phyloP scores from a whole-genome alignment of 495 filamentous ascomycete species.

The Talaromyces ruber region DNA sequence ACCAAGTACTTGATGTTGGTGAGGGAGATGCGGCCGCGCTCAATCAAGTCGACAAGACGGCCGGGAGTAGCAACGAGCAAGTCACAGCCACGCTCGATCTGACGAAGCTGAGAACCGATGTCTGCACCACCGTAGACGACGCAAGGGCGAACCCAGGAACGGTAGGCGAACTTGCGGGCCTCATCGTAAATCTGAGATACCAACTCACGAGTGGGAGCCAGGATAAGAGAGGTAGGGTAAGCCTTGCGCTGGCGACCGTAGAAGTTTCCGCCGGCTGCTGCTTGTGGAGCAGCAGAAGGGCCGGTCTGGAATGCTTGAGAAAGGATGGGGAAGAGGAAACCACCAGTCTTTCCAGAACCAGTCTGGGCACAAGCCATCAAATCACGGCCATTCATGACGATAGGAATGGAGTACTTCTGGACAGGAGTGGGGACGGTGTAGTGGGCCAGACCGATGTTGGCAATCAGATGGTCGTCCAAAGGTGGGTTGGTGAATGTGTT shows the following conservation, averaged over 20 bases:
- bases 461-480: slow-evolving; percentile 80
- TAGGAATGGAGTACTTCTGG: slow-evolving; percentile 96
- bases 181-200: slow-evolving; percentile 99
- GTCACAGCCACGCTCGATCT: slow-evolving; percentile 97
- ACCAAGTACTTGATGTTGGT: slow-evolving; percentile 98
- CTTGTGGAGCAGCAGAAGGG: slow-evolving; percentile 58
- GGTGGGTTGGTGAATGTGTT: slow-evolving; percentile 87
- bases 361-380: slow-evolving; percentile 99
- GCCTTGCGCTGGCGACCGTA: slow-evolving; percentile 89
- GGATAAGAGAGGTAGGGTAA: slow-evolving; percentile 87
- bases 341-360: slow-evolving; percentile 98
- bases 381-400: slow-evolving; percentile 93
- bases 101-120: slow-evolving; percentile 90
- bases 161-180: slow-evolving; percentile 95
- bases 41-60: slow-evolving; percentile 93
- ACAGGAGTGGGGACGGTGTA: slow-evolving; percentile 95
- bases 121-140: slow-evolving; percentile 99
- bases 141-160: slow-evolving; percentile 96
- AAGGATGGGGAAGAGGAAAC: slow-evolving; percentile 96
- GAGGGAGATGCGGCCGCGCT: slow-evolving; percentile 95
- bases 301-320: slow-evolving; percentile 91
- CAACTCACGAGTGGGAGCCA: slow-evolving; percentile 94
- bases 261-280: slow-evolving; percentile 49
- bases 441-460: slow-evolving; percentile 85
- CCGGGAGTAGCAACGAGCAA: slow-evolving; percentile 94